Evolutionary conservation across 495 filamentous ascomycete genomes (phyloP), one percentile per base, ranked within the genome.

Genomic region (Entonaema liquescens): DNA sequence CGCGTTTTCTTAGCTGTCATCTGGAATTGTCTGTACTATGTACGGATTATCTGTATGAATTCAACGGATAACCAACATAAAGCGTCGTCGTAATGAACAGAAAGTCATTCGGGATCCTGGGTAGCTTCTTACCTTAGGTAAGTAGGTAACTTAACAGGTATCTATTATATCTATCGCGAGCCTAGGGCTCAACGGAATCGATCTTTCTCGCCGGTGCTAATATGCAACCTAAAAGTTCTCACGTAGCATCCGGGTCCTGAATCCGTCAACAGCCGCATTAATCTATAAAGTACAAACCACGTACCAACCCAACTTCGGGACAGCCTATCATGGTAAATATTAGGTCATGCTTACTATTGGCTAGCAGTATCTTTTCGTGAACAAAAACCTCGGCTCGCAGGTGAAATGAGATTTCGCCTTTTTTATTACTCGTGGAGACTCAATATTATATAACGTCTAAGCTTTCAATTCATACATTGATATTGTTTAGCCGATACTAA

Each of bases 181-280:
- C n/a, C n/a, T 40, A 17, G 38, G 17, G 42, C 21, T 47, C 17
- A 47, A 47, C 19, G 49, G 49, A 29, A 65, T 60, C 28, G 28
- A 58, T 56, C 47, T 44, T 65, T 56, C 33, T 35, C 23, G 55
- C 47, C 42, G 17, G 42, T 55, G 17, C 40, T 42, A 52, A 57
- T 49, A 57, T 62, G 19, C 56, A 49, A 36, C 60, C 40, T 47
- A 33, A 40, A 52, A 31, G 23, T 49, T 17, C 12, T 28, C 28
- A 67, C 29, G 59, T 63, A 52, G 54, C 26, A 71, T 63, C 40
- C 69, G 63, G 63, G 65, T 63, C 57, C 59, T 19, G 11, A 40
- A 53, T 49, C 57, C 59, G 69, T 67, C 33, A 59, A 67, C 55
- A 67, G 63, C 63, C 63, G 69, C 69, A 71, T 71, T 59, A 25